Percentiles rank a stretch among this genome's conserved stretches.
Conservation (phyloP, 2,329 filamentous ascomycete genomes). For the Botryotinia convoluta region DNA sequence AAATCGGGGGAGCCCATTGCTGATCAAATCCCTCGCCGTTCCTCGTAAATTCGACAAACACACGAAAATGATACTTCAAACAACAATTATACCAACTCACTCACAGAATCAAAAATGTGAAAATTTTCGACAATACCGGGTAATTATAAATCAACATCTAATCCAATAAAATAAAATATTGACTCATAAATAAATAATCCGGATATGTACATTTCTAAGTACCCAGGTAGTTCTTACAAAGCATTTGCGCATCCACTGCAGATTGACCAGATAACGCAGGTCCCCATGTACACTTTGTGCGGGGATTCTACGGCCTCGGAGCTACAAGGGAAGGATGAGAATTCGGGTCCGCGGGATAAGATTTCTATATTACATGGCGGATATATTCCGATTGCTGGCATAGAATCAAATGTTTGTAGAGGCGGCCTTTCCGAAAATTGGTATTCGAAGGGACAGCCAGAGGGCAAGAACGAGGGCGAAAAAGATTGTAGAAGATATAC, state of each 20-base stretch:
- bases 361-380: not conserved
- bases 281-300: not conserved
- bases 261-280: not conserved
- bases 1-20: constrained; percentile 8
- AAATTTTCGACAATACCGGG: not conserved
- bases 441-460: accelerated
- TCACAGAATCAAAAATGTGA: not conserved
- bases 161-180: not conserved
- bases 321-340: not conserved
- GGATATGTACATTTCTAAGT: not conserved
- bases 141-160: not conserved
- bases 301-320: not conserved
- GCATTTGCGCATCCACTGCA: not conserved
- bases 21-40: not conserved
- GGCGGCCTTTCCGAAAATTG: not conserved
- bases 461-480: not conserved
- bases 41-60: not conserved
- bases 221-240: not conserved
- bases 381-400: not conserved
- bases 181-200: not conserved
- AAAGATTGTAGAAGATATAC: not conserved
- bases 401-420: not conserved
- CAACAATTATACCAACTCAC: not conserved
- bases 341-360: not conserved
- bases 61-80: not conserved